These are phyloP conservation scores for Ganoderma multipileum DNA, from an alignment of 1,284 basidiomycete genomes.

Conservation along the genomic window DNA sequence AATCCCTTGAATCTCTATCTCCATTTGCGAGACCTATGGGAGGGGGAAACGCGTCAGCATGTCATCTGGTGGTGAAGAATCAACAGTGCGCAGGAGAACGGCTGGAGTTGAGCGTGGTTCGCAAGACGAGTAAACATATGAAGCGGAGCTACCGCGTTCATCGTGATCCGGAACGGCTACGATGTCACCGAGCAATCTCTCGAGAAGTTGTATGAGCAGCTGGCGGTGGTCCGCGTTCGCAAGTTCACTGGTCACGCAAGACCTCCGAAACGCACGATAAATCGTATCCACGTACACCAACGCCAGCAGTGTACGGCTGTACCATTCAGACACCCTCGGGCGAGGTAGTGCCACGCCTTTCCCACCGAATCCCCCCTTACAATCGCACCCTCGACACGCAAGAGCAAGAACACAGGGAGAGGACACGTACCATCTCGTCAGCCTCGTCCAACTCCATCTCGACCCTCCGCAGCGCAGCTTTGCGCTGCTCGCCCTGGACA, in stretches of 20 bases:
- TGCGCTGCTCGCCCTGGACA: constrained; percentile 77
- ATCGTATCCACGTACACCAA: background rate
- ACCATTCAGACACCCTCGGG: background rate
- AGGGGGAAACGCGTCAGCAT: constrained; percentile 19
- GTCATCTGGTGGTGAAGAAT: background rate
- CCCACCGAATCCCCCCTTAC: background rate
- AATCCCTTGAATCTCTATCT: constrained; percentile 97
- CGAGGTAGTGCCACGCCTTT: background rate
- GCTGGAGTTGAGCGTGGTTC: too few relatives aligned
- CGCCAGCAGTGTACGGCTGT: background rate
- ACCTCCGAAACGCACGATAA: background rate
- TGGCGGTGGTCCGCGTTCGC: background rate
- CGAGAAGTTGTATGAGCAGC: too few relatives aligned
- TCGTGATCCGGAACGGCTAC: too few relatives aligned
- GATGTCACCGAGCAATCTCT: too few relatives aligned
- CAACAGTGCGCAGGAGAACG: background rate
- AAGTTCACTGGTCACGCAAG: background rate
- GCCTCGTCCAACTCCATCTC: constrained; percentile 98
- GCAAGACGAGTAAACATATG: too few relatives aligned
- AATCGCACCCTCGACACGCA: background rate
- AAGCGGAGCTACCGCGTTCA: too few relatives aligned
- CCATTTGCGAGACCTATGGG: constrained; percentile 94
- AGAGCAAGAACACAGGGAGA: constrained; percentile 27
- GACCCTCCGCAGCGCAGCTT: constrained; percentile 82
- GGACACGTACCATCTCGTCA: constrained; percentile 84